A percentile compares a stretch with the other conserved stretches of the same genome.
Evolutionary conservation across 805 yeast species (phyloP).

Genomic region (Ogataea ganodermae): DNA sequence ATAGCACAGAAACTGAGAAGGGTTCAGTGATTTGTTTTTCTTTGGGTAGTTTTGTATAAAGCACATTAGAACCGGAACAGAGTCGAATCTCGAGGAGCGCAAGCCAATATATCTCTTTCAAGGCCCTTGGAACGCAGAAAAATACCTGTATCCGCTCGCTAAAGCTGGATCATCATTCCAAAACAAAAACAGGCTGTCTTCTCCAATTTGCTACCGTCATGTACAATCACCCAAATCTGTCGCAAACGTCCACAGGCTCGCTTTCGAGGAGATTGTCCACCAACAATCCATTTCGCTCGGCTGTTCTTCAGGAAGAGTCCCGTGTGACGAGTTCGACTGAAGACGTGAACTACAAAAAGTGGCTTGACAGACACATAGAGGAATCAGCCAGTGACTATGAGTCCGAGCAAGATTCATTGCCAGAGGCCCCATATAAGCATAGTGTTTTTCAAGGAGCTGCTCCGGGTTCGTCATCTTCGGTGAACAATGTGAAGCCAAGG

Average conservation of each 20-base stretch:
- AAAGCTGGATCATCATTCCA: neutral
- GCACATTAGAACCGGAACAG: neutral
- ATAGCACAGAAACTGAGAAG: neutral
- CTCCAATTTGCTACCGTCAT: slow-evolving; percentile 15
- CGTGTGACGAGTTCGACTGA: slow-evolving; percentile 19
- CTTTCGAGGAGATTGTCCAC: slow-evolving; percentile 51
- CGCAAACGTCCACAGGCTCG: slow-evolving; percentile 40
- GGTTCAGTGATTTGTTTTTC: neutral
- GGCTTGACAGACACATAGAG: slow-evolving; percentile 47
- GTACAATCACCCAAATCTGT: slow-evolving; percentile 36
- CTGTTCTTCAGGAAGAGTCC: slow-evolving; percentile 37
- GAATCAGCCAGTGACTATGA: slow-evolving; percentile 36
- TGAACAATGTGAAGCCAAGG: slow-evolving; percentile 24
- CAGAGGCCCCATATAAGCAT: slow-evolving; percentile 1
- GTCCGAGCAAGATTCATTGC: slow-evolving; percentile 20
- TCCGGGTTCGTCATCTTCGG: slow-evolving; percentile 12
- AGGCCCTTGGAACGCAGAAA: neutral
- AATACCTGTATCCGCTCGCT: neutral
- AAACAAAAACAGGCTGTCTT: slow-evolving; percentile 2
- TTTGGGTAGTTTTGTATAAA: neutral
- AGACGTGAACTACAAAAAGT: slow-evolving; percentile 49
- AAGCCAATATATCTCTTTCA: no score
- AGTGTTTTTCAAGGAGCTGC: slow-evolving; percentile 2
- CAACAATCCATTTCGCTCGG: slow-evolving; percentile 72
- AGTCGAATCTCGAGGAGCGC: neutral